Conservation (phyloP, 2,329 filamentous ascomycete genomes). For the Podosphaera aphanis region DNA sequence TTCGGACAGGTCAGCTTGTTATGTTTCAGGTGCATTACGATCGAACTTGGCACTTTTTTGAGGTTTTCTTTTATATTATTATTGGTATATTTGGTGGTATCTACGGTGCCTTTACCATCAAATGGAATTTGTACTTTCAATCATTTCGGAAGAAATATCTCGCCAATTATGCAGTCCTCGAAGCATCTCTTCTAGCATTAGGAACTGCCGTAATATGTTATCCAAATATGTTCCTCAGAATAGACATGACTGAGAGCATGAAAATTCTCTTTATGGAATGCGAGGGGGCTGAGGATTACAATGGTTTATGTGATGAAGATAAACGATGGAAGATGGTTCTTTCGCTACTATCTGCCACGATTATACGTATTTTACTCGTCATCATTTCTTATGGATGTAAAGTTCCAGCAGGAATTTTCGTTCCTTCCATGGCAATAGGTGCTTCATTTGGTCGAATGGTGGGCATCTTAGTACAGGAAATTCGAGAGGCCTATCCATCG, state of each 20-base stretch:
- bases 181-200: constrained; percentile 63
- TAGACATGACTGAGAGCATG: constrained; percentile 99
- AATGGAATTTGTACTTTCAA: constrained; percentile 82
- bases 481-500: constrained; percentile 63
- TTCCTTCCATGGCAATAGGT: constrained; percentile 92
- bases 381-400: constrained; percentile 96
- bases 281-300: constrained; percentile 67
- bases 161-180: constrained; percentile 57
- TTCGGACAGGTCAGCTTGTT: constrained; percentile 87
- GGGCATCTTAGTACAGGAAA: constrained; percentile 78
- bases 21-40: constrained; percentile 98
- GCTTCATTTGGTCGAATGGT: constrained; percentile 82
- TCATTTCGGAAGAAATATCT: constrained; percentile 89
- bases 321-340: constrained; percentile 52
- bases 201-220: constrained; percentile 85
- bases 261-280: constrained; percentile 91
- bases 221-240: constrained; percentile 80
- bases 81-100: constrained; percentile 83
- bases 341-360: constrained; percentile 55
- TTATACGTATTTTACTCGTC: constrained; percentile 62
- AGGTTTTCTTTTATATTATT: constrained; percentile 74
- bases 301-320: constrained; percentile 62
- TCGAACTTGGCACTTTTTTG: constrained; percentile 93
- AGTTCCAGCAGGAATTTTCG: constrained; percentile 91
- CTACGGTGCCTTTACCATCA: constrained; percentile 91